Evolutionary conservation across 148 eudicot species (phyloP).

Genomic region (Dysphania ambrosioides): DNA sequence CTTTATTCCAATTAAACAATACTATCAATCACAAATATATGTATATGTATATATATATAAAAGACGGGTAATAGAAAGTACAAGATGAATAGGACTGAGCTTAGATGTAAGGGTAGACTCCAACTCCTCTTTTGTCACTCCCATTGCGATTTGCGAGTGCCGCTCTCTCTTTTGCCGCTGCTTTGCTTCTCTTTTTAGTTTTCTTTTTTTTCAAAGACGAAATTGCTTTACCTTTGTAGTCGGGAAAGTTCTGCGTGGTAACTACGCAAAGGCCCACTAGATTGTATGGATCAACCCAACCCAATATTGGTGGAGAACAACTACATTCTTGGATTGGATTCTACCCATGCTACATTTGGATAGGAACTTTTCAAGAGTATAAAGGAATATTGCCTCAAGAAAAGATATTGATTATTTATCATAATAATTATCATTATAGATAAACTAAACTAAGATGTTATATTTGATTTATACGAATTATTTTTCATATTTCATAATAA

Average conservation of each 20-base stretch:
- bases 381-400: too few relatives aligned
- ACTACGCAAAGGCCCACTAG: not conserved
- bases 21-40: not conserved
- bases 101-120: conserved; percentile 41
- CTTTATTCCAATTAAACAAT: not conserved
- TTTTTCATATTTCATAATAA: too few relatives aligned
- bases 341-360: not conserved
- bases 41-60: too few relatives aligned
- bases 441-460: too few relatives aligned
- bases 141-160: conserved; percentile 31
- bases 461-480: too few relatives aligned
- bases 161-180: not conserved
- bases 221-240: not conserved
- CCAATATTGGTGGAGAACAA: too few relatives aligned
- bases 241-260: not conserved
- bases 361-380: too few relatives aligned
- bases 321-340: not conserved
- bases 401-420: too few relatives aligned
- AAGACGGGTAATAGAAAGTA: conserved; percentile 13
- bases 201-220: too few relatives aligned
- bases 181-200: not conserved
- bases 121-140: conserved; percentile 38
- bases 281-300: not conserved
- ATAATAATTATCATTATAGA: too few relatives aligned
- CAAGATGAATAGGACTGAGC: conserved; percentile 42